Conservation (phyloP, 1,284 basidiomycete species). For the Fomitopsis schrenkii region DNA sequence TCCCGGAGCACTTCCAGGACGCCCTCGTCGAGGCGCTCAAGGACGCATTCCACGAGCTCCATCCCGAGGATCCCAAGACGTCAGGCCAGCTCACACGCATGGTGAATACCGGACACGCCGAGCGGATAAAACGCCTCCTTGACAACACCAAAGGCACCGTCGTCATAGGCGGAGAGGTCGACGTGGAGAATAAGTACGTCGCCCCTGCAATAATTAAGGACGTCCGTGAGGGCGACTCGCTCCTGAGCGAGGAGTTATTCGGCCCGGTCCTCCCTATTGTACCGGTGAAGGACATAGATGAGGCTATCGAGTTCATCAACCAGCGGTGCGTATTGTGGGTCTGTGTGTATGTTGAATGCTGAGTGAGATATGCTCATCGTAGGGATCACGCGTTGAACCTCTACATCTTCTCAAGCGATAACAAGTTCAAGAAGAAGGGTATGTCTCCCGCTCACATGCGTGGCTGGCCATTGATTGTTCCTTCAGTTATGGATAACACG, state of each 20-base stretch:
- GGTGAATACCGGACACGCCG: conserved; percentile 47
- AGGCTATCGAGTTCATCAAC: conserved; percentile 69
- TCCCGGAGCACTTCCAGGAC: conserved; percentile 61
- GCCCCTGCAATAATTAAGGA: conserved; percentile 64
- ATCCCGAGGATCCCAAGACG: conserved; percentile 2
- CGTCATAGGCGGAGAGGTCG: conserved; percentile 63
- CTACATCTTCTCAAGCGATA: conserved; percentile 66
- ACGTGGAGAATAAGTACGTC: conserved; percentile 53
- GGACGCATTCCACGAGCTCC: conserved; percentile 32
- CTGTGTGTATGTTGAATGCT: neutral
- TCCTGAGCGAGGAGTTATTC: conserved; percentile 64
- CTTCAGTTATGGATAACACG: conserved; percentile 58
- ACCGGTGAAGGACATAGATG: conserved; percentile 66
- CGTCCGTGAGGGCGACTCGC: conserved; percentile 55
- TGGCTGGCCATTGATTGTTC: neutral
- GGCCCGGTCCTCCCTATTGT: conserved; percentile 61
- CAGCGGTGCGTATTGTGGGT: conserved; percentile 34
- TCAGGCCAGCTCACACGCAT: neutral
- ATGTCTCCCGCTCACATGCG: neutral
- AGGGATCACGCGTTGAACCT: conserved; percentile 73
- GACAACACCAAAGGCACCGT: conserved; percentile 67
- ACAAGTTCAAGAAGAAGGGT: conserved; percentile 57
- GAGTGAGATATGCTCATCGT: neutral
- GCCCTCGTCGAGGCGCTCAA: conserved; percentile 60
- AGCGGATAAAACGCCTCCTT: conserved; percentile 58